Evolutionary conservation across 495 filamentous ascomycete genomes (phyloP).

Genomic region (Trichoderma erinaceum): DNA sequence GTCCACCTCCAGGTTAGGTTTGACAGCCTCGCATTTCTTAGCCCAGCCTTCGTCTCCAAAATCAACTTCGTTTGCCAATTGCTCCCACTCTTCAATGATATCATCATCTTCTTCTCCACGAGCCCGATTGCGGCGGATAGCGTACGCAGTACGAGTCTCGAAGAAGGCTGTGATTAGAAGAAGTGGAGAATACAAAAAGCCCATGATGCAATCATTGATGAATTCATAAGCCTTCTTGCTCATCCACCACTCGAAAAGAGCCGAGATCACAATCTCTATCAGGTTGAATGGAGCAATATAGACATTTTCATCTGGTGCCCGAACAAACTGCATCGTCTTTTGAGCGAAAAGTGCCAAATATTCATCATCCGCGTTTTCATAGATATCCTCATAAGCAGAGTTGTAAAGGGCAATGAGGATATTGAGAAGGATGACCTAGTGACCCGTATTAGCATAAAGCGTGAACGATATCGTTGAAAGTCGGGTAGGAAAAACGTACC

Average conservation of each 20-base stretch:
- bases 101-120: slow-evolving; percentile 89
- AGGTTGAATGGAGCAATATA: slow-evolving; percentile 95
- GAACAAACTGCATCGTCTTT: slow-evolving; percentile 92
- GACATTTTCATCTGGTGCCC: slow-evolving; percentile 95
- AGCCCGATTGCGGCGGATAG: slow-evolving; percentile 63
- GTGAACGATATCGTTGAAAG: neutral
- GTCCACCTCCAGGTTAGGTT: slow-evolving; percentile 72
- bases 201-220: slow-evolving; percentile 86
- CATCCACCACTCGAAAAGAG: slow-evolving; percentile 95
- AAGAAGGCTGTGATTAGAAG: slow-evolving; percentile 71
- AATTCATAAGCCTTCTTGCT: slow-evolving; percentile 57
- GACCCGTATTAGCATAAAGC: neutral
- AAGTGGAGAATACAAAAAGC: slow-evolving; percentile 74
- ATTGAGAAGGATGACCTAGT: slow-evolving; percentile 66
- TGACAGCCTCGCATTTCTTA: slow-evolving; percentile 63
- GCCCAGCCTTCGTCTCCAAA: slow-evolving; percentile 77
- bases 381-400: slow-evolving; percentile 91
- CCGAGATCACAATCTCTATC: slow-evolving; percentile 73
- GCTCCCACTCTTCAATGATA: slow-evolving; percentile 85
- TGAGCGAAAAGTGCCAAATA: slow-evolving; percentile 86
- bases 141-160: slow-evolving; percentile 62
- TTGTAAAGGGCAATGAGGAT: slow-evolving; percentile 97
- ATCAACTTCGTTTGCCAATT: slow-evolving; percentile 63
- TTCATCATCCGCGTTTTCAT: slow-evolving; percentile 88
- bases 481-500: slow-evolving; percentile 41